Conservation (phyloP, 495 filamentous ascomycete genomes). For the Penicillium coprophilum region DNA sequence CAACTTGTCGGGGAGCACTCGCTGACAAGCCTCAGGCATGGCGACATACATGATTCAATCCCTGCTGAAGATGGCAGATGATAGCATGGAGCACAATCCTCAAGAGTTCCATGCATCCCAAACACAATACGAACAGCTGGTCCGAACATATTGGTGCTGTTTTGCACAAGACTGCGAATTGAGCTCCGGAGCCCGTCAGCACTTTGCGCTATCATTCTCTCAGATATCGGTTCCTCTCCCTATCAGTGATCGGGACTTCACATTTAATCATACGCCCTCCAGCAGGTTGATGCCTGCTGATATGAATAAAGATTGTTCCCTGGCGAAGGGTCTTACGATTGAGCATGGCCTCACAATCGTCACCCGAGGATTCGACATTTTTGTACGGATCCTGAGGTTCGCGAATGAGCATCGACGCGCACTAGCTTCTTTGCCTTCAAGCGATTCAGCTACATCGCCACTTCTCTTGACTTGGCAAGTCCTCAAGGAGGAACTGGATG, state of each 20-base stretch:
- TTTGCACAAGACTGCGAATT: conserved; percentile 49
- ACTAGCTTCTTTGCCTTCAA: conserved; percentile 21
- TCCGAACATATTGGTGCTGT: conserved; percentile 48
- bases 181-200: conserved; percentile 45
- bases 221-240: conserved; percentile 46
- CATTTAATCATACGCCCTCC: conserved; percentile 31
- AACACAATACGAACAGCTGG: conserved; percentile 46
- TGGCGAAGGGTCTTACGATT: conserved; percentile 31
- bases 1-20: neutral
- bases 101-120: conserved; percentile 42
- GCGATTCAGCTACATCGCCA: conserved; percentile 16
- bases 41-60: conserved; percentile 51
- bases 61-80: conserved; percentile 44
- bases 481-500: conserved; percentile 41
- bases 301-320: conserved; percentile 27
- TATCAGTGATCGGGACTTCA: conserved; percentile 45
- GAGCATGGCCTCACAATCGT: conserved; percentile 43
- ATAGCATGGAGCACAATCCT: conserved; percentile 44
- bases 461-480: conserved; percentile 33
- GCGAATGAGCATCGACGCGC: conserved; percentile 45
- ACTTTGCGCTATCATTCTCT: conserved; percentile 45
- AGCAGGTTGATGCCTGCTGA: conserved; percentile 39
- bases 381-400: conserved; percentile 45
- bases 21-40: conserved; percentile 33
- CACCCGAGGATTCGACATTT: conserved; percentile 46